Percentiles rank a stretch among this genome's conserved stretches.
Conservation (phyloP, 164 flowering plant species). For the Sedum album region DNA sequence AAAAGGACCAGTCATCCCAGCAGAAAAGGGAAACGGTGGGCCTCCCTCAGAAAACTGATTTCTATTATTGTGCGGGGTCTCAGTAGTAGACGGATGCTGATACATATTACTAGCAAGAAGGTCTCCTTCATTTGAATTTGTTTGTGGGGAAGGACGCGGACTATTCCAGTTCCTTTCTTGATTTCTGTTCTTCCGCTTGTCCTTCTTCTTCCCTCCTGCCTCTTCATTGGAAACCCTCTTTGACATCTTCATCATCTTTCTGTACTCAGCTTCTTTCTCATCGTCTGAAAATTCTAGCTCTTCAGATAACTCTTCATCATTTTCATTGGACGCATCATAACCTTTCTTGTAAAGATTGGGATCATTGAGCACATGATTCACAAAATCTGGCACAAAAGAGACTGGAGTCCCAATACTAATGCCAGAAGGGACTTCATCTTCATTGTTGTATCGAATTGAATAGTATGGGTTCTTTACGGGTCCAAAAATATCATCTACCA, state of each 20-base stretch:
- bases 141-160: conserved; percentile 14
- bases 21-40: not conserved
- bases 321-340: conserved; percentile 86
- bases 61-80: not conserved
- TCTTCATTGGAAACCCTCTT: conserved; percentile 49
- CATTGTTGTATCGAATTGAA: conserved; percentile 73
- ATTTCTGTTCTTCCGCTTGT: conserved; percentile 30
- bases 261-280: conserved; percentile 90
- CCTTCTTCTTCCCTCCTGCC: conserved; percentile 30
- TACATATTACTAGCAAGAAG: conserved; percentile 12
- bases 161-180: conserved; percentile 22
- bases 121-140: conserved; percentile 5
- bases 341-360: conserved; percentile 70
- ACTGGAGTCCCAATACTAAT: conserved; percentile 47
- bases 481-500: conserved; percentile 87
- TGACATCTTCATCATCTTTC: conserved; percentile 38
- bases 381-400: conserved; percentile 83
- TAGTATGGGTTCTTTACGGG: conserved; percentile 92
- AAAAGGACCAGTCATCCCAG: conserved; percentile 1
- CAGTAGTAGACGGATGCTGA: not conserved
- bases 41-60: conserved; percentile 3
- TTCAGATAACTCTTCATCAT: conserved; percentile 81
- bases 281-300: conserved; percentile 89
- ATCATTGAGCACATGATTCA: conserved; percentile 59
- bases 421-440: conserved; percentile 63